A percentile compares a stretch with the other conserved stretches of the same genome.
Conservation (phyloP, 176 grass and related monocot genomes). For the Saccharum officinarum region DNA sequence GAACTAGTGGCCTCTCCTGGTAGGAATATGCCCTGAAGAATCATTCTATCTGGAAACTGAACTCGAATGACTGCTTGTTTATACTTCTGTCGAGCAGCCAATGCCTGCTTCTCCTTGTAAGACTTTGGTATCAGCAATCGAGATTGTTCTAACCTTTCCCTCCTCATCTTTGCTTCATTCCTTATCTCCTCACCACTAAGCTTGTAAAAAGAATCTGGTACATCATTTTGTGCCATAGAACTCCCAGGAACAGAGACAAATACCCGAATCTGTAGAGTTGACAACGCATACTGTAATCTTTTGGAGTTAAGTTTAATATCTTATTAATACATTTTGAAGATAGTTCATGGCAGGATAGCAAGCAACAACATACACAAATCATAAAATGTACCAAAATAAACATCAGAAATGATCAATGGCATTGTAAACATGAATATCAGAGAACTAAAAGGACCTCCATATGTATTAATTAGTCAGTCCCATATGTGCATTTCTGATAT, state of each 20-base stretch:
- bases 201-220: constrained; percentile 89
- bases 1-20: constrained; percentile 63
- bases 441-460: not conserved
- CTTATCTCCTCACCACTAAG: constrained; percentile 58
- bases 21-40: constrained; percentile 88
- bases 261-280: constrained; percentile 59
- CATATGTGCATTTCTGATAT: not conserved
- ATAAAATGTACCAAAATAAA: not conserved
- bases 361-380: not conserved
- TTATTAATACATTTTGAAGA: not conserved
- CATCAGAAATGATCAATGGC: not conserved
- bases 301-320: not conserved
- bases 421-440: not conserved
- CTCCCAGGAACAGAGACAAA: constrained; percentile 73
- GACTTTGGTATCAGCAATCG: constrained; percentile 87
- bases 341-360: not conserved
- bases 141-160: constrained; percentile 79
- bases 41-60: constrained; percentile 90
- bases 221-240: constrained; percentile 54
- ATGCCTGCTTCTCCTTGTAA: constrained; percentile 81
- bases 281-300: not conserved
- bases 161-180: constrained; percentile 78
- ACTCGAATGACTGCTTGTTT: constrained; percentile 69
- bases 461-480: not conserved
- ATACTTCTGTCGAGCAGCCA: constrained; percentile 70